Conservation (phyloP, 1,284 basidiomycete species). For the Schizophyllum amplum region DNA sequence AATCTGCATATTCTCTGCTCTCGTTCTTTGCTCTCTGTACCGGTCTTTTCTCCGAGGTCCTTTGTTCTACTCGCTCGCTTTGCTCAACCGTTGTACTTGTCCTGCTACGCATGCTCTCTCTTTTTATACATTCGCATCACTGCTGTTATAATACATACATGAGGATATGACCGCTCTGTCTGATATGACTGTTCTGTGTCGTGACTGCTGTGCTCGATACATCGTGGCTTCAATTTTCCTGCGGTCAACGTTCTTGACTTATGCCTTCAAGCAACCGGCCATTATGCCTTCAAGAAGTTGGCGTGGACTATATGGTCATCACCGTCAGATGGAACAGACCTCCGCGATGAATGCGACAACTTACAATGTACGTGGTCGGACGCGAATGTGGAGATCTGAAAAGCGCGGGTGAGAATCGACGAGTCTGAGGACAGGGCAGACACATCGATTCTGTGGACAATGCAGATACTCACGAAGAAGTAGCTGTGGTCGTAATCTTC, state of each 20-base stretch:
- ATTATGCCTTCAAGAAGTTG: conserved; percentile 63
- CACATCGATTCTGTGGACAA: not conserved
- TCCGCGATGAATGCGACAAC: conserved; percentile 17
- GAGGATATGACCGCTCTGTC: no score
- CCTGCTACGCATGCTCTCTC: not conserved
- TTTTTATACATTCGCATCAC: not conserved
- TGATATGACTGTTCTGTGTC: no score
- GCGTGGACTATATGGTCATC: conserved; percentile 54
- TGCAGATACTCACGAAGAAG: conserved; percentile 68
- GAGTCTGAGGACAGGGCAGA: conserved; percentile 20
- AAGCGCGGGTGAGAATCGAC: conserved; percentile 34
- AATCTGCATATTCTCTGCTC: no score
- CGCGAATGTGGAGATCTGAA: conserved; percentile 66
- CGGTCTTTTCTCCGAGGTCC: not conserved
- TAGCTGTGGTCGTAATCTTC: conserved; percentile 93
- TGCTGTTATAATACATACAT: not conserved
- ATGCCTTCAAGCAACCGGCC: no score
- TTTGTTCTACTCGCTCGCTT: not conserved
- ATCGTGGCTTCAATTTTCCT: not conserved
- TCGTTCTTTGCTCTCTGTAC: not conserved
- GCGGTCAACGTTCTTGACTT: not conserved
- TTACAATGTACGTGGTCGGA: conserved; percentile 58
- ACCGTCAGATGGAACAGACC: conserved; percentile 6
- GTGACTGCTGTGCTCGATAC: not conserved
- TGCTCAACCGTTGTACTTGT: not conserved